Evolutionary conservation across 139 green algal species (phyloP).

Genomic region (Chlorella sp.): DNA sequence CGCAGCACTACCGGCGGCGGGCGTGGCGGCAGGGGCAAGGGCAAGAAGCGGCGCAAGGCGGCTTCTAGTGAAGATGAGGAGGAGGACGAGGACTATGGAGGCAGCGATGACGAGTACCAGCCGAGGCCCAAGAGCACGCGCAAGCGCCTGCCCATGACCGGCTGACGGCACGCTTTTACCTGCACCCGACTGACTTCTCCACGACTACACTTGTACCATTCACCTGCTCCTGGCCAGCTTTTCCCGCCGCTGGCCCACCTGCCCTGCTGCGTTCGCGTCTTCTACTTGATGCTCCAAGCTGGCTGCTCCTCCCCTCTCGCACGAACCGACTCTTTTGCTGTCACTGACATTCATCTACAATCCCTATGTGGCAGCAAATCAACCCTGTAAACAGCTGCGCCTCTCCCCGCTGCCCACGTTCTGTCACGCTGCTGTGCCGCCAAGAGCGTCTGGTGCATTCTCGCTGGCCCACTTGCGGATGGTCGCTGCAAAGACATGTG

Average conservation of each 20-base stretch:
- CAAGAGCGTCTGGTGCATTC: too few relatives aligned
- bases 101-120: neutral
- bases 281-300: neutral
- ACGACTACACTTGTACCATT: neutral
- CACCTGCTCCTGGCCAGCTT: too few relatives aligned
- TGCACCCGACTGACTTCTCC: neutral
- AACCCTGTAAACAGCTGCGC: too few relatives aligned
- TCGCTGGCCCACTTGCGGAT: too few relatives aligned
- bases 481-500: neutral
- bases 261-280: neutral
- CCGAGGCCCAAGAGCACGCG: neutral
- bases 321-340: too few relatives aligned
- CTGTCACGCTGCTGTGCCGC: too few relatives aligned
- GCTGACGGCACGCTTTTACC: neutral
- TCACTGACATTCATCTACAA: neutral
- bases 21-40: neutral
- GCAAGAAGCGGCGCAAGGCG: slow-evolving; percentile 18
- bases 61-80: neutral
- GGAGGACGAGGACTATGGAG: neutral
- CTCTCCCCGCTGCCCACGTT: too few relatives aligned
- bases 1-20: neutral
- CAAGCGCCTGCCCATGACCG: slow-evolving; percentile 27
- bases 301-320: neutral
- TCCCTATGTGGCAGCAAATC: too few relatives aligned
- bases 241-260: neutral